Conservation (phyloP, 495 filamentous ascomycete genomes). For the Aspergillus saccharolyticus region DNA sequence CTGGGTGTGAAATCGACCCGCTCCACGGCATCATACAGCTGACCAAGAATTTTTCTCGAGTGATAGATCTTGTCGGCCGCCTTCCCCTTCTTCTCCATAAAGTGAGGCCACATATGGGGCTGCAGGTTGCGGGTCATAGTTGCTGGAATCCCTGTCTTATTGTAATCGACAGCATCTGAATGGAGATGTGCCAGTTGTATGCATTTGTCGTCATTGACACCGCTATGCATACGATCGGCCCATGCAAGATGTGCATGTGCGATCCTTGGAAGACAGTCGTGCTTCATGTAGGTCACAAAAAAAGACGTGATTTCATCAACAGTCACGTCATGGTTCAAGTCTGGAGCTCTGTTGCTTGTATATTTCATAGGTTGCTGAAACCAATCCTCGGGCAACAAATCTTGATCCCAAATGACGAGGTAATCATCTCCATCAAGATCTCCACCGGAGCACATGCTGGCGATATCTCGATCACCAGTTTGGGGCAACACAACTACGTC, state of each 20-base stretch:
- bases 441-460: conserved; percentile 93
- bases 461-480: conserved; percentile 75
- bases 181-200: conserved; percentile 74
- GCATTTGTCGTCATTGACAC: conserved; percentile 67
- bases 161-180: conserved; percentile 88
- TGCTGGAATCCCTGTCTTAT: conserved; percentile 80
- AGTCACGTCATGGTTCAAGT: conserved; percentile 53
- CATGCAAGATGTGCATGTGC: conserved; percentile 79
- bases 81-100: conserved; percentile 70
- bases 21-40: conserved; percentile 72
- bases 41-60: conserved; percentile 71
- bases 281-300: conserved; percentile 92
- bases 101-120: conserved; percentile 72
- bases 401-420: conserved; percentile 85
- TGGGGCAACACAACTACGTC: conserved; percentile 86
- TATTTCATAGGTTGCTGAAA: conserved; percentile 74
- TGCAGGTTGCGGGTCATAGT: conserved; percentile 56
- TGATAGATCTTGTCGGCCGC: conserved; percentile 51
- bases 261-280: conserved; percentile 73
- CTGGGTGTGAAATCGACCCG: conserved; percentile 65
- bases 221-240: conserved; percentile 57
- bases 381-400: conserved; percentile 65
- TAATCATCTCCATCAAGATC: conserved; percentile 97
- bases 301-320: conserved; percentile 70
- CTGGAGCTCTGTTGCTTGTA: conserved; percentile 44